These are phyloP conservation scores for Amanita pseudoporphyria DNA, from an alignment of 768 basidiomycete species.

Conservation along the genomic window DNA sequence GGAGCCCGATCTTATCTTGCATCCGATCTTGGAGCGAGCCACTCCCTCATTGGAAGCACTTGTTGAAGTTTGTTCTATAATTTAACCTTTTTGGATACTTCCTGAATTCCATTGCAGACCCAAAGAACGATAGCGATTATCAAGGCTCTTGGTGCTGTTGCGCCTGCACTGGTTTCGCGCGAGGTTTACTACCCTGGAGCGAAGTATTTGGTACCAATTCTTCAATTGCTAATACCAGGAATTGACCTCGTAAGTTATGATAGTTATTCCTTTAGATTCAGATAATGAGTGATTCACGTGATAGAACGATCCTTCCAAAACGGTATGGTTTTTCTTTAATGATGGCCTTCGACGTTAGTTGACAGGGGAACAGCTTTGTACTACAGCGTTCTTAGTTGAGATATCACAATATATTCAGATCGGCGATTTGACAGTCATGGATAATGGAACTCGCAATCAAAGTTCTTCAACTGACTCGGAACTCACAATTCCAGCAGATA, in stretches of 20 bases:
- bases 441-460: background rate
- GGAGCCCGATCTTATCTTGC: conserved; percentile 81
- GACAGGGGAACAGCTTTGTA: conserved; percentile 43
- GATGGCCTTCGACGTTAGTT: conserved; percentile 5
- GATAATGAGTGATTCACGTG: background rate
- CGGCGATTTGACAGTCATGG: conserved; percentile 41
- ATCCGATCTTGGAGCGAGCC: conserved; percentile 74
- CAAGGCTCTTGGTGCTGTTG: conserved; percentile 75
- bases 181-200: conserved; percentile 75
- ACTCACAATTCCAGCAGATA: conserved; percentile 20
- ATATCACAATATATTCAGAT: conserved; percentile 70
- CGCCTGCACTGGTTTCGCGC: conserved; percentile 71
- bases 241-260: conserved; percentile 65
- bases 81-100: background rate
- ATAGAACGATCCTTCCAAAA: conserved; percentile 74
- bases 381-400: conserved; percentile 65
- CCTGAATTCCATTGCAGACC: conserved; percentile 37
- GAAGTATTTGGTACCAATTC: conserved; percentile 69
- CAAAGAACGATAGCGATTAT: conserved; percentile 81
- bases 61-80: conserved; percentile 49
- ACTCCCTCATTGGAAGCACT: conserved; percentile 82
- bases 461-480: conserved; percentile 21
- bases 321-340: conserved; percentile 31
- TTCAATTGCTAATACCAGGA: conserved; percentile 76
- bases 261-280: background rate